A percentile compares a stretch with the other conserved stretches of the same genome.
phyloP scores from a whole-genome alignment of 2,329 filamentous ascomycete genomes.

The Fusarium keratoplasticum region DNA sequence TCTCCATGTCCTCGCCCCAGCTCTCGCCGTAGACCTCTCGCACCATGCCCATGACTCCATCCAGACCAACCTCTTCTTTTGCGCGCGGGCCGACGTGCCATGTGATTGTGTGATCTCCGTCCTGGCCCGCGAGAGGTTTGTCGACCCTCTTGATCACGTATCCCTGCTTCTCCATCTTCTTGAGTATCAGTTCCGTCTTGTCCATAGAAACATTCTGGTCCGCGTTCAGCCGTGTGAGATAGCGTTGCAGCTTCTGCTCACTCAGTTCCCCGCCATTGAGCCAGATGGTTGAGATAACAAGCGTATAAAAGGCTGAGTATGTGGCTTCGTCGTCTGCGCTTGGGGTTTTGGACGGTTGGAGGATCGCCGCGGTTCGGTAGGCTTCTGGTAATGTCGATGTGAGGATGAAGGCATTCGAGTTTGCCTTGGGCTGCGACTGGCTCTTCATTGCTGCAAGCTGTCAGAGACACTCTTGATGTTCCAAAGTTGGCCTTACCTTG shows the following conservation, averaged over 20 bases:
- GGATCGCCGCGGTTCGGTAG: constrained; percentile 75
- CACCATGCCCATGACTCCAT: constrained; percentile 79
- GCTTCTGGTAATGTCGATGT: constrained; percentile 75
- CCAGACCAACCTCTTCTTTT: constrained; percentile 84
- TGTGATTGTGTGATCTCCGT: constrained; percentile 80
- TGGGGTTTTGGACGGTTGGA: constrained; percentile 75
- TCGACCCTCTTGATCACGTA: constrained; percentile 85
- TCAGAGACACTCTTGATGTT: background rate
- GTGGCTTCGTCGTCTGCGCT: constrained; percentile 77
- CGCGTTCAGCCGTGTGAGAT: constrained; percentile 80
- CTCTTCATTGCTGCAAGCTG: constrained; percentile 53
- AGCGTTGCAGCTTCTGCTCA: constrained; percentile 82
- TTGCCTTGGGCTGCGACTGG: constrained; percentile 64
- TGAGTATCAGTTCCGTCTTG: constrained; percentile 80
- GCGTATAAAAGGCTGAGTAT: constrained; percentile 84
- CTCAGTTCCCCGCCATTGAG: constrained; percentile 79
- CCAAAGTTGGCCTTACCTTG: constrained; percentile 65
- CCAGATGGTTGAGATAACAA: constrained; percentile 81
- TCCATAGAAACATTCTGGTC: constrained; percentile 79
- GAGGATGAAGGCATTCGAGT: constrained; percentile 81
- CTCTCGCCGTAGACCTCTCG: constrained; percentile 66
- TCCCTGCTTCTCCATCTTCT: constrained; percentile 81
- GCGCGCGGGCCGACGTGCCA: constrained; percentile 89
- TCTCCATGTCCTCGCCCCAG: constrained; percentile 66
- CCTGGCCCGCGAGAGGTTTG: constrained; percentile 59